Base-by-base conservation (phyloP, 345 rosid genomes). In the Rubroshorea leprosula region DNA sequence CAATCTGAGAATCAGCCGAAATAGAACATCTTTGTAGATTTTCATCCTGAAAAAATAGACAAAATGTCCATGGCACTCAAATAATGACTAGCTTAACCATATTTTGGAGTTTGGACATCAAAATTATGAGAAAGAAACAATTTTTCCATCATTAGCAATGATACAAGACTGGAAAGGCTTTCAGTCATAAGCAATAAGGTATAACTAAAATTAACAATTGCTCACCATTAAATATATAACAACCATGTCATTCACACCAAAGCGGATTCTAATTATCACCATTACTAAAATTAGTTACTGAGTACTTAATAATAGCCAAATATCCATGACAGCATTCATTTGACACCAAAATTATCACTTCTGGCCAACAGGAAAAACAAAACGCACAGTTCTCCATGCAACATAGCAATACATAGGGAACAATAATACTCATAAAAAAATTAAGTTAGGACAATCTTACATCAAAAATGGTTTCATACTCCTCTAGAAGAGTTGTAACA, bases 11-110 rank as follows among this genome's bases (percentile, higher is more conserved):
- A 67, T 89, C 94, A 7, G 94, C 94, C 23, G 97, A 89, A 39
- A 89, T 80, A 27, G 97, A 93, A 77, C 99, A 83, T 78, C 97
- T 85, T 58, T 85, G 94, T 54, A 89, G 81, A 76, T 77, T 89
- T 67, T 89, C 99, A 69, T 93, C 96, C 99, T 93, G 85, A 67
- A 79, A 80, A 46, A 75, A 17, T 13, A 35, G 35, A 51, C 23
- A n/a, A 59, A 39, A 21, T 47, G 51, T 25, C 12, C 41, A 35
- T 35, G 41, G 41, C 41, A 35, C 31, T 54, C 18, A 14, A 41
- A 31, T 13, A 60, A 29, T 16, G 58, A 39, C 23, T 21, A 51
- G 20, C 11, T 45, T 62, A 26, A 45, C 22, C n/a, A 49, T 39
- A 55, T 21, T 52, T 18, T 38, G 41, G 41, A 35, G 41, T 35